Evolutionary conservation across 345 rosid genomes (phyloP).

Genomic region (Syzygium aromaticum): DNA sequence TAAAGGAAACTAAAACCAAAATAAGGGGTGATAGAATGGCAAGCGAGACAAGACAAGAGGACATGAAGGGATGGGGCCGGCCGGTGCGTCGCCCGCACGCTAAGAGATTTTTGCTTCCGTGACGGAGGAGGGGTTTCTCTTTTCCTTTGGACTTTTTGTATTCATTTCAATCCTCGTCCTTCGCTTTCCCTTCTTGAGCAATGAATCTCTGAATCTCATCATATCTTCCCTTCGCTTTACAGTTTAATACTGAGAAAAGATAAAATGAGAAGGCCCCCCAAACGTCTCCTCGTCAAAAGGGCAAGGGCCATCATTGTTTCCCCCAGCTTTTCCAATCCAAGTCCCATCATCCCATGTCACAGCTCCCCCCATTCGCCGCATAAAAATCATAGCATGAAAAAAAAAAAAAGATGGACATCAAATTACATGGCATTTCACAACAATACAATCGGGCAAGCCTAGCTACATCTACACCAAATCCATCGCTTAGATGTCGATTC

Average conservation of each 20-base stretch:
- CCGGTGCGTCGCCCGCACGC: not conserved
- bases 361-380: not conserved
- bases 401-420: not conserved
- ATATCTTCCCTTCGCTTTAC: not conserved
- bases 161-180: not conserved
- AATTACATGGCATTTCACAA: too few relatives aligned
- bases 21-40: not conserved
- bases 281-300: not conserved
- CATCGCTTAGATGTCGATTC: not conserved
- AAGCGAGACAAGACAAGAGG: not conserved
- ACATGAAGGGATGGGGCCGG: not conserved
- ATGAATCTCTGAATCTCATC: not conserved
- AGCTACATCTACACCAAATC: not conserved
- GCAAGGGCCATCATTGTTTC: not conserved
- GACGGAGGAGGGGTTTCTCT: not conserved
- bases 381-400: not conserved
- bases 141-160: not conserved
- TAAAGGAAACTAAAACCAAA: not conserved
- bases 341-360: not conserved
- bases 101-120: not conserved
- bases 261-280: not conserved
- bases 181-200: not conserved
- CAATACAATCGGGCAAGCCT: not conserved
- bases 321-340: not conserved
- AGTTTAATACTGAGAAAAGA: not conserved